Conservation (phyloP, 1,284 basidiomycete species). For the Cryptococcus deneoformans region DNA sequence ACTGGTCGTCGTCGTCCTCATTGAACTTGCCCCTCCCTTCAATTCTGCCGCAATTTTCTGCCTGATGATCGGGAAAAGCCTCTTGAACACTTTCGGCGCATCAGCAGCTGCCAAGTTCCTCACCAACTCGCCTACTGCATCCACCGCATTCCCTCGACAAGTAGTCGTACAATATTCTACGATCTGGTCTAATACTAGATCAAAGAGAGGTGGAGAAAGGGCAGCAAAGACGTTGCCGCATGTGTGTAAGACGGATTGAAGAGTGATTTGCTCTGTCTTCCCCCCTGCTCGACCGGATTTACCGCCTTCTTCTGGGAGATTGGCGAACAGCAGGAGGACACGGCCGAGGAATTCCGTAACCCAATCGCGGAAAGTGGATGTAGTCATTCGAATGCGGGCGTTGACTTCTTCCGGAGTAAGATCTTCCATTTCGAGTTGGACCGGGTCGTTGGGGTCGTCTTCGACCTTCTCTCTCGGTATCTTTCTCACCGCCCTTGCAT, state of each 20-base stretch:
- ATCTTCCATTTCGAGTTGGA: constrained; percentile 37
- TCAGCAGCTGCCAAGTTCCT: constrained; percentile 79
- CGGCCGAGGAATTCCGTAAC: constrained; percentile 81
- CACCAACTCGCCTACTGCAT: constrained; percentile 85
- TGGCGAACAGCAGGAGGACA: constrained; percentile 83
- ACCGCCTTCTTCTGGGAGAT: constrained; percentile 76
- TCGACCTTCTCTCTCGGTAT: constrained; percentile 21
- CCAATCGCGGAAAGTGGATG: constrained; percentile 64
- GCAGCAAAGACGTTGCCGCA: constrained; percentile 72
- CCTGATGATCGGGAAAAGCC: constrained; percentile 76
- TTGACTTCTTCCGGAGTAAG: constrained; percentile 40
- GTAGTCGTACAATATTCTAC: constrained; percentile 77
- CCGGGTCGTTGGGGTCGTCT: constrained; percentile 43
- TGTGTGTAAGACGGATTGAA: constrained; percentile 40
- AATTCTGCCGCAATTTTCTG: constrained; percentile 82
- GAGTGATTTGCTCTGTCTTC: constrained; percentile 46
- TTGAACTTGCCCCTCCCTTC: constrained; percentile 81
- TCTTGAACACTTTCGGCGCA: constrained; percentile 71
- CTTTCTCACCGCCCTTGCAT: constrained; percentile 28
- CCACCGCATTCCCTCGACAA: constrained; percentile 81
- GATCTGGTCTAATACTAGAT: constrained; percentile 78
- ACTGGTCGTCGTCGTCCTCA: constrained; percentile 82
- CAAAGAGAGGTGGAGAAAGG: constrained; percentile 82
- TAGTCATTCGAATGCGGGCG: constrained; percentile 36
- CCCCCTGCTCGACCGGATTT: constrained; percentile 47